Evolutionary conservation across 2,329 filamentous ascomycete genomes (phyloP).

Genomic region (Xylaria sp.): DNA sequence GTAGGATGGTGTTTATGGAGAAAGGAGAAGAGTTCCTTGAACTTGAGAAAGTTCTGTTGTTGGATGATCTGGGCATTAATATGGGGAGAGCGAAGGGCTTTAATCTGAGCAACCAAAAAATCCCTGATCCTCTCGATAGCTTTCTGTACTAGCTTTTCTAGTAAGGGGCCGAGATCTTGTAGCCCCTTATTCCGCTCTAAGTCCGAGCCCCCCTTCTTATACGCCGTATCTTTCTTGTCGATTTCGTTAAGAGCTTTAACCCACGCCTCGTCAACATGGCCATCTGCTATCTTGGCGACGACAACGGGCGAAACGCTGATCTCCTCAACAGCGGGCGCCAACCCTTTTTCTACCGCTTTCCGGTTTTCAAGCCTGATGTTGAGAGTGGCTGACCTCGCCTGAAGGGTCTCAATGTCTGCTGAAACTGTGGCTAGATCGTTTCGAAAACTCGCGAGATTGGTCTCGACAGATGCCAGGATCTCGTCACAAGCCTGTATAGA

Average conservation of each 20-base stretch:
- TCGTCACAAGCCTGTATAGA: slow-evolving; percentile 93
- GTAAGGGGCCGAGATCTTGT: slow-evolving; percentile 83
- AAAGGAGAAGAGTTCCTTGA: slow-evolving; percentile 89
- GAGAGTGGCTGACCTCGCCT: slow-evolving; percentile 84
- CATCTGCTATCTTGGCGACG: slow-evolving; percentile 87
- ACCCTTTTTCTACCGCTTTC: slow-evolving; percentile 85
- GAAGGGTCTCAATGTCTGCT: slow-evolving; percentile 92
- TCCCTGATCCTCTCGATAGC: slow-evolving; percentile 95
- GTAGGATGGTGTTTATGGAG: slow-evolving; percentile 82
- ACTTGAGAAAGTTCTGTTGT: slow-evolving; percentile 88
- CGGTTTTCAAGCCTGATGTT: slow-evolving; percentile 90
- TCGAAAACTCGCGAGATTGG: slow-evolving; percentile 91
- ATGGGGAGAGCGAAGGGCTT: slow-evolving; percentile 90
- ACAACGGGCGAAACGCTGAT: slow-evolving; percentile 87
- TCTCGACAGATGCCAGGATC: slow-evolving; percentile 91
- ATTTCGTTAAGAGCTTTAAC: slow-evolving; percentile 83
- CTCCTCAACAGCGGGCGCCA: slow-evolving; percentile 91
- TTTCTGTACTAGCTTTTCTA: slow-evolving; percentile 87
- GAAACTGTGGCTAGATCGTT: slow-evolving; percentile 93
- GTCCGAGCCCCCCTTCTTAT: slow-evolving; percentile 74
- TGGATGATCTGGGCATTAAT: slow-evolving; percentile 98
- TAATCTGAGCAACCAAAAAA: slow-evolving; percentile 93
- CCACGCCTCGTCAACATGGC: slow-evolving; percentile 90
- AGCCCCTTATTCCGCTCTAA: slow-evolving; percentile 77
- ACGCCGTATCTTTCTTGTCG: slow-evolving; percentile 75